Conservation (phyloP, 108 stramenopile species). For the Epithemia pelagica region DNA sequence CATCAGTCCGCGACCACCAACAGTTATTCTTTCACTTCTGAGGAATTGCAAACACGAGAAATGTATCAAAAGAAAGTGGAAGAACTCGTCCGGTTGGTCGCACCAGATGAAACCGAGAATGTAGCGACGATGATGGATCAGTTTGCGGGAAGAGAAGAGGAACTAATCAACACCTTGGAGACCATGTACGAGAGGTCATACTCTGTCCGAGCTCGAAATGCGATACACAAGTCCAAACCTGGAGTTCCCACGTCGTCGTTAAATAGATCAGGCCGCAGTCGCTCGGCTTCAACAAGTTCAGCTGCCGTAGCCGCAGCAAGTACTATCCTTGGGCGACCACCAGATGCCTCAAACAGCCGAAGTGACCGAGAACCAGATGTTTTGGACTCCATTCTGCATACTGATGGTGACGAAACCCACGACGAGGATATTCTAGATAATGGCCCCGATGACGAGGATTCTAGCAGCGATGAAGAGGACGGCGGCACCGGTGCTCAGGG, state of each 20-base stretch:
- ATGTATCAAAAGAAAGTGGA: slow-evolving; percentile 69
- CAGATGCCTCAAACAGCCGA: slow-evolving; percentile 15
- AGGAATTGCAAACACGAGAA: slow-evolving; percentile 29
- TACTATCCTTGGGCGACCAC: slow-evolving; percentile 20
- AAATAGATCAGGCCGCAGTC: background rate
- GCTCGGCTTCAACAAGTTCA: slow-evolving; percentile 21
- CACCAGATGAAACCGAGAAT: slow-evolving; percentile 75
- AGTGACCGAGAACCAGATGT: background rate
- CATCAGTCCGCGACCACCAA: slow-evolving; percentile 5
- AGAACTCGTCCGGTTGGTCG: slow-evolving; percentile 54
- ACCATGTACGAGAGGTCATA: slow-evolving; percentile 75
- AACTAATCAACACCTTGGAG: slow-evolving; percentile 66
- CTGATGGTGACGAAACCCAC: background rate
- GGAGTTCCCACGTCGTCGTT: slow-evolving; percentile 15
- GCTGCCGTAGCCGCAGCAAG: slow-evolving; percentile 58
- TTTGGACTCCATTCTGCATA: background rate
- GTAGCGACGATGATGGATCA: slow-evolving; percentile 77
- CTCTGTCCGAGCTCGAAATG: slow-evolving; percentile 60
- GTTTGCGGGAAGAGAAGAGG: slow-evolving; percentile 74
- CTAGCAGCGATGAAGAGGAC: background rate
- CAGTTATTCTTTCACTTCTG: slow-evolving; percentile 5
- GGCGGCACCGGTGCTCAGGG: background rate
- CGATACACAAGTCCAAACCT: slow-evolving; percentile 64
- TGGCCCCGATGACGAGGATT: background rate
- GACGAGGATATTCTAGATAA: background rate